Base-by-base conservation (phyloP, 495 filamentous ascomycete genomes). In the Hypoxylon lenormandii region DNA sequence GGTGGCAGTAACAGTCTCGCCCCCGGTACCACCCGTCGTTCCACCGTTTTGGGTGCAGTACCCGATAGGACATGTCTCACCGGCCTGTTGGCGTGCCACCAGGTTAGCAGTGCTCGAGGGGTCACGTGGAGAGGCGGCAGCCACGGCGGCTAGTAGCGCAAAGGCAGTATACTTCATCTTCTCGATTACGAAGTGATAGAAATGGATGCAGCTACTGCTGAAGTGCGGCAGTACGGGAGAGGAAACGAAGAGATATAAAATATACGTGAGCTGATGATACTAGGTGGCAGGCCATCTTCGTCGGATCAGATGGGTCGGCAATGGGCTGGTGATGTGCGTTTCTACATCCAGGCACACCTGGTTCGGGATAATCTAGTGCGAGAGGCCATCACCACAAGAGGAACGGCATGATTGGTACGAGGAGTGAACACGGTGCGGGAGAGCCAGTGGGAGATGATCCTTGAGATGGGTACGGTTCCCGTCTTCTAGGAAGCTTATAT, bases 21-120 rank as follows among this genome's bases (percentile, higher is more conserved):
- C 86, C 16, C 80, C 82, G 23, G 75, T 73, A 61, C 85, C 85
- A 51, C 85, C 85, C 4, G 78, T 87, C 16, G 85, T 87, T 37
- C 78, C 69, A 7, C 74, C 66, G 12, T 72, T 72, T n/a, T 72
- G 47, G 0, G 73, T 78, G 40, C 76, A 78, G 54, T 76, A 79
- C 0, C 77, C 80, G 22, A 76, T 68, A 5, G 68, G 30, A 13
- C 77, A 78, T 18, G 69, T 72, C 21, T 81, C 80, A 12, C 64
- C 60, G 62, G 57, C 56, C 15, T 50, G 57, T 40, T n/a, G 23
- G 36, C 43, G 49, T 22, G 51, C 57, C n/a, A 43, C 30, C 11
- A 23, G 10, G 43, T 51, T 68, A 19, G 50, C 55, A 13, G 18
- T 30, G 43, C n/a, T 40, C 21, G 21, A 22, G 28, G 12, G 8